These are phyloP conservation scores for Trypanosoma cruzi DNA, from an alignment of 208 protist genomes.

Conservation along the genomic window DNA sequence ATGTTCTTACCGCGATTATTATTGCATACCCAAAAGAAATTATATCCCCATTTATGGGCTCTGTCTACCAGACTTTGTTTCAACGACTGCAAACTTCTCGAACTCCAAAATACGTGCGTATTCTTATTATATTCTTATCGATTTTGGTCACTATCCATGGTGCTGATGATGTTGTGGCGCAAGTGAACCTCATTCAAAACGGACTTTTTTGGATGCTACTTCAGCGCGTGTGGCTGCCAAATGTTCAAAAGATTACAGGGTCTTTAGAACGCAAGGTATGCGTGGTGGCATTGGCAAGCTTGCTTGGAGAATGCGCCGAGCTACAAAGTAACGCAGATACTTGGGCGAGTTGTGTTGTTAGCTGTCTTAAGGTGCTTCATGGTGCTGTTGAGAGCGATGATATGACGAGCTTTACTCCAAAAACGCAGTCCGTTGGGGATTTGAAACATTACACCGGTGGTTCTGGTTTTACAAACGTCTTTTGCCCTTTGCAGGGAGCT, in stretches of 20 bases:
- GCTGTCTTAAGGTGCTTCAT: slow-evolving; percentile 79
- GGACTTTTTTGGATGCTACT: slow-evolving; percentile 86
- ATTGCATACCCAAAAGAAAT: slow-evolving; percentile 67
- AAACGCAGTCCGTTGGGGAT: slow-evolving; percentile 35
- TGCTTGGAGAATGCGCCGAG: slow-evolving; percentile 66
- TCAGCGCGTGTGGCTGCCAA: slow-evolving; percentile 71
- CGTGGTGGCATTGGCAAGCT: slow-evolving; percentile 68
- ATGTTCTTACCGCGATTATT: slow-evolving; percentile 82
- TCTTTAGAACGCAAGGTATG: slow-evolving; percentile 83
- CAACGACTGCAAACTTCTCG: slow-evolving; percentile 59
- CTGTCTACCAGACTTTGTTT: slow-evolving; percentile 72
- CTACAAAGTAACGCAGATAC: slow-evolving; percentile 59
- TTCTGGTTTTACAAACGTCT: slow-evolving; percentile 61
- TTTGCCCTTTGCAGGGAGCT: slow-evolving; percentile 79
- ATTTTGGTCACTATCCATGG: slow-evolving; percentile 66
- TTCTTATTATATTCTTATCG: slow-evolving; percentile 90
- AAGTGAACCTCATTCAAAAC: slow-evolving; percentile 67
- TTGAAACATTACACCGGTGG: slow-evolving; percentile 33
- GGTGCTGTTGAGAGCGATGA: slow-evolving; percentile 74
- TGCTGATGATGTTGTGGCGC: slow-evolving; percentile 53
- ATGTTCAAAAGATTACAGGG: slow-evolving; percentile 88
- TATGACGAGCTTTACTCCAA: slow-evolving; percentile 70
- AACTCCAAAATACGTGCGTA: slow-evolving; percentile 92
- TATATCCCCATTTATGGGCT: slow-evolving; percentile 56
- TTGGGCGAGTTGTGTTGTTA: slow-evolving; percentile 69